Base-by-base conservation (phyloP, 129 eudicot species). In the Flaveria ramosissima region DNA sequence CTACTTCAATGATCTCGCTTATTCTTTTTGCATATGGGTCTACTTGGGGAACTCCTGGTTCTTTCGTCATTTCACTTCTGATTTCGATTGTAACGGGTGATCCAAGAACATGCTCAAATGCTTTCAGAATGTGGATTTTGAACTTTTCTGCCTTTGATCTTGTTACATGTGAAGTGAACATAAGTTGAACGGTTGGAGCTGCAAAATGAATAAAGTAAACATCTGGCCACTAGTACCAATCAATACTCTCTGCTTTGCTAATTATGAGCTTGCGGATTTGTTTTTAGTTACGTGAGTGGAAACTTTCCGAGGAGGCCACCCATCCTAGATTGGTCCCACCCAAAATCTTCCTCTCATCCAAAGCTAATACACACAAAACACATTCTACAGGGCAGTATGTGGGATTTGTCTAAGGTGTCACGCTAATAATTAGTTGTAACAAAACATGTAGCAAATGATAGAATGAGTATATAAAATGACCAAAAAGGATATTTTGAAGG, bases 51-150 rank as follows among this genome's bases (percentile, higher is more conserved):
- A 69, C 62, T 2, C 85, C 80, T 43, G n/a, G 71, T 42, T 75
- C 85, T 68, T 81, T 81, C 73, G 80, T 82, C 41, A 87, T 65
- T 51, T 84, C 92, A 80, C 82, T 83, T 83, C 90, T 83, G 26
- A 91, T 89, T 87, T 94, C 98, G 67, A 94, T 83, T 42, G 88
- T 91, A 74, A 94, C 93, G 2, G 92, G 97, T 71, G 90, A 85
- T 75, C 92, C 89, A 47, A 94, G 92, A 84, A 89, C 96, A 4
- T 86, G 78, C 81, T 94, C 97, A 57, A 94, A 94, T 75, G 97
- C 98, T 84, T 87, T 91, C 67, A 91, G 70, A 75, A 94, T 86
- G 55, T 89, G 88, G 5, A 83, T 65, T 78, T 85, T 87, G 59
- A 85, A 87, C 70, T 87, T 94, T 73, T 94, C 98, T 16, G 96